Base-by-base conservation (phyloP, 257 asterid genomes). In the Hygrophila difformis region DNA sequence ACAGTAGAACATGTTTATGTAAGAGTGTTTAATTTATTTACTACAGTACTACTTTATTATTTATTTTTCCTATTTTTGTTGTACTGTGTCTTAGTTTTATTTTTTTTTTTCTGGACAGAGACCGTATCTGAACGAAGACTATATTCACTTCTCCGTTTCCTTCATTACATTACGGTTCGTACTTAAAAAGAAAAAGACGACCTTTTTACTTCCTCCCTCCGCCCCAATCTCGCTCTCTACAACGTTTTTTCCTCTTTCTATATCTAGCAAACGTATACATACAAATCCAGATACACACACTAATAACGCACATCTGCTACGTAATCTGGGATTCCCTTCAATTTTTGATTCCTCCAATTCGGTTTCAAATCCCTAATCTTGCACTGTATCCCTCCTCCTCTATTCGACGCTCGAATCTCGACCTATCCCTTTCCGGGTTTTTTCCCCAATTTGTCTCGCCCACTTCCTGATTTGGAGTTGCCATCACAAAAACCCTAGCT, bases 401-500 rank as follows among this genome's bases (percentile, higher is more conserved):
- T 19, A 17, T 42, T 44, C 51, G 44, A n/a, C 47, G 42, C 48
- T 68, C 47, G 39, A 60, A 68, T 59, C 53, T 42, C 44, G 49
- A 50, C 49, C 37, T 18, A 5, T 55, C 44, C 39, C 47, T 43
- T 53, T 26, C 34, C 31, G 31, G n/a, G n/a, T n/a, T n/a, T 12
- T 39, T 21, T 57, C 26, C 38, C 53, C 28, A 48, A 37, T 49
- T 39, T 28, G 53, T 18, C 52, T 40, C 64, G 16, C 23, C 21
- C 54, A 62, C 45, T 31, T 59, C 53, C 38, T 44, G 60, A 69
- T 65, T 65, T 49, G 12, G 6, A 62, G 60, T 51, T 66, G 11
- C 29, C 29, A 22, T 47, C 53, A 61, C 60, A 65, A 65, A 73
- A 74, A 74, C 81, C 81, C 74, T 74, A 74, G 69, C 35, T 69